A percentile compares a stretch with the other conserved stretches of the same genome.
phyloP scores from a whole-genome alignment of 257 asterid genomes.

The Solanum tacnaense region DNA sequence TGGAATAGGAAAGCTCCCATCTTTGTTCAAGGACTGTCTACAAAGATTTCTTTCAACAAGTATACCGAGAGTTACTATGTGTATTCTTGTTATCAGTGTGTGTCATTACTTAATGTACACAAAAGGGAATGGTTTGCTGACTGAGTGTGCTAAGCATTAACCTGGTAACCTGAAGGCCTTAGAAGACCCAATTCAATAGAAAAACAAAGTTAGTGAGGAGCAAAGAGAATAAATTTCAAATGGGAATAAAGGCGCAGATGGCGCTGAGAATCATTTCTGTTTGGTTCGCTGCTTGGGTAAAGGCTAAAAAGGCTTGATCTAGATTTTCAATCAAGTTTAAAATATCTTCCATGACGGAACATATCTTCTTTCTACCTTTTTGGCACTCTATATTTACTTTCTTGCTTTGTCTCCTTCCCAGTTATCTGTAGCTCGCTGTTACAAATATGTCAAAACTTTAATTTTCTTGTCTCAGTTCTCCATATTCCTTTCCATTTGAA shows the following conservation, averaged over 20 bases:
- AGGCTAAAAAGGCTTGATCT: not conserved
- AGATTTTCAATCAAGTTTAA: not conserved
- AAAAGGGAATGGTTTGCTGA: not conserved
- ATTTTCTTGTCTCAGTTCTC: not conserved
- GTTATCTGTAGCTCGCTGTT: not conserved
- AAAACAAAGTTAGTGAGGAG: not conserved
- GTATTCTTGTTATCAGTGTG: not conserved
- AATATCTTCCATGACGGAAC: not conserved
- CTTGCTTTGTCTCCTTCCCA: not conserved
- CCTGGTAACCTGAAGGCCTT: not conserved
- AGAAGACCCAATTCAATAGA: not conserved
- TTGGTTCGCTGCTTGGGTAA: not conserved
- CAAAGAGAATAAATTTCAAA: not conserved
- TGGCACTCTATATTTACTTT: not conserved
- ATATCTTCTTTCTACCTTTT: not conserved
- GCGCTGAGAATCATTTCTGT: not conserved
- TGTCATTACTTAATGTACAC: not conserved
- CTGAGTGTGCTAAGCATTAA: not conserved
- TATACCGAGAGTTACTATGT: not conserved
- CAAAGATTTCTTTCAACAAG: not conserved
- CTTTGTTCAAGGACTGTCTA: not conserved
- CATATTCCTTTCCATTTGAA: not conserved
- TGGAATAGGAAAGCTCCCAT: not conserved
- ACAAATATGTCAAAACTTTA: not conserved
- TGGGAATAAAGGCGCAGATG: not conserved